Conservation (phyloP, 2,329 filamentous ascomycete species). For the Amphichorda felina region DNA sequence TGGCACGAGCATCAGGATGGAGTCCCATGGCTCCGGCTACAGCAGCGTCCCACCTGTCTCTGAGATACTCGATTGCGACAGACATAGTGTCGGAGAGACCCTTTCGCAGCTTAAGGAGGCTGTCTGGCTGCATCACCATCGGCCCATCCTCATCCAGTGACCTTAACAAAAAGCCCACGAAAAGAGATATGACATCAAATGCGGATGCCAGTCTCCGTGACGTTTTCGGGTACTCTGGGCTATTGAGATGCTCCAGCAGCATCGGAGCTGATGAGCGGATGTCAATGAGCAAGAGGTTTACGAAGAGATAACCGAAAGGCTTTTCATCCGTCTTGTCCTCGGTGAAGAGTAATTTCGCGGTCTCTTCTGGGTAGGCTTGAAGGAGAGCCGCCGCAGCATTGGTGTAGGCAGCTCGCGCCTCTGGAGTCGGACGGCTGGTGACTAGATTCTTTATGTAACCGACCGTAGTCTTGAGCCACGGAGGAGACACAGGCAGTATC, state of each 20-base stretch:
- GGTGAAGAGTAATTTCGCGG: constrained; percentile 39
- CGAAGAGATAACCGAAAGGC: constrained; percentile 48
- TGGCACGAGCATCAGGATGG: constrained; percentile 41
- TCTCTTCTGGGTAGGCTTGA: constrained; percentile 35
- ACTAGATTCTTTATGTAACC: constrained; percentile 39
- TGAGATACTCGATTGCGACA: constrained; percentile 50
- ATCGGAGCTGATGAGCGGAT: constrained; percentile 50
- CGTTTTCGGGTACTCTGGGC: constrained; percentile 33
- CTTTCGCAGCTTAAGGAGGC: constrained; percentile 48
- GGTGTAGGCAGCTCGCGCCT: constrained; percentile 46
- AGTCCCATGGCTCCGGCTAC: constrained; percentile 50
- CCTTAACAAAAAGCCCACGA: constrained; percentile 44
- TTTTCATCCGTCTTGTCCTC: constrained; percentile 29
- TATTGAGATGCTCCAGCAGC: constrained; percentile 46
- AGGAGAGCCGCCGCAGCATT: constrained; percentile 46
- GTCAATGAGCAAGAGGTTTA: constrained; percentile 56
- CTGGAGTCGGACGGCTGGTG: constrained; percentile 39
- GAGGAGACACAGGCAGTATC: constrained; percentile 34
- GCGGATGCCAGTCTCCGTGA: constrained; percentile 45
- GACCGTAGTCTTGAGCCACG: constrained; percentile 39
- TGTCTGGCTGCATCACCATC: constrained; percentile 41
- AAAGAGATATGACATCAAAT: constrained; percentile 50
- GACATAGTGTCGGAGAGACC: constrained; percentile 52
- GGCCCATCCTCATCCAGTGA: constrained; percentile 29
- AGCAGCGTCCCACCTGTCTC: constrained; percentile 58